Conservation (phyloP, 352 stramenopile genomes). For the Phytophthora litchii region DNA sequence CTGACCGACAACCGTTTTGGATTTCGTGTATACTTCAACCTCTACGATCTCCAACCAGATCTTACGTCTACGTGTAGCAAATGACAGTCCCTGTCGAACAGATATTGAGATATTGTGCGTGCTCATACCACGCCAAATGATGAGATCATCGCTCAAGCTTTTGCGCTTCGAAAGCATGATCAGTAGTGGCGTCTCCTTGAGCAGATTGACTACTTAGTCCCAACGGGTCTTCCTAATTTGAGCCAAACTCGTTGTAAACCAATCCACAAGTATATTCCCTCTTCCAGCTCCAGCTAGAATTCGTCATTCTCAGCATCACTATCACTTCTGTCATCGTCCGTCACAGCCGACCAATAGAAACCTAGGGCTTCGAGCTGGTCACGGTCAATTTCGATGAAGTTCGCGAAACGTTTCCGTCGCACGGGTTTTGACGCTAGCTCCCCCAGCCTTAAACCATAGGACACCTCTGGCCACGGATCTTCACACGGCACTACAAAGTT, state of each 20-base stretch:
- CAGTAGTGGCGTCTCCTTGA: background rate
- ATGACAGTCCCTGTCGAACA: slow-evolving; percentile 39
- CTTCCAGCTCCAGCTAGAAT: background rate
- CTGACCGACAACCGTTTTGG: slow-evolving; percentile 51
- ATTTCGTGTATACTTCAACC: slow-evolving; percentile 53
- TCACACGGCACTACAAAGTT: slow-evolving; percentile 59
- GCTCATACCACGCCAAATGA: slow-evolving; percentile 59
- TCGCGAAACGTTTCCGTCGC: slow-evolving; percentile 37
- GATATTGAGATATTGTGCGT: slow-evolving; percentile 57
- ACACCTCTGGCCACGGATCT: slow-evolving; percentile 43
- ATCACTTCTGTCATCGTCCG: slow-evolving; percentile 5
- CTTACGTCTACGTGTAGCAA: slow-evolving; percentile 41
- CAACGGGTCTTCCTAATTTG: slow-evolving; percentile 6
- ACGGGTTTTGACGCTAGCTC: slow-evolving; percentile 31
- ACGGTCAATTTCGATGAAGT: slow-evolving; percentile 62
- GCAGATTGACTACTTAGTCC: background rate
- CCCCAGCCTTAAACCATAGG: slow-evolving; percentile 46
- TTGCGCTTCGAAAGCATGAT: slow-evolving; percentile 53
- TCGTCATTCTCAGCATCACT: slow-evolving; percentile 1
- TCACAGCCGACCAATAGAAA: slow-evolving; percentile 48
- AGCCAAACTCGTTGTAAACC: background rate
- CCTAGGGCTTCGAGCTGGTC: slow-evolving; percentile 50
- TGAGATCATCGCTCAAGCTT: slow-evolving; percentile 60
- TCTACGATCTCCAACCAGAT: slow-evolving; percentile 63
- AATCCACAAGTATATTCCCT: background rate